Evolutionary conservation across 352 stramenopile genomes (phyloP).

Genomic region (Phytophthora pseudosyringae): DNA sequence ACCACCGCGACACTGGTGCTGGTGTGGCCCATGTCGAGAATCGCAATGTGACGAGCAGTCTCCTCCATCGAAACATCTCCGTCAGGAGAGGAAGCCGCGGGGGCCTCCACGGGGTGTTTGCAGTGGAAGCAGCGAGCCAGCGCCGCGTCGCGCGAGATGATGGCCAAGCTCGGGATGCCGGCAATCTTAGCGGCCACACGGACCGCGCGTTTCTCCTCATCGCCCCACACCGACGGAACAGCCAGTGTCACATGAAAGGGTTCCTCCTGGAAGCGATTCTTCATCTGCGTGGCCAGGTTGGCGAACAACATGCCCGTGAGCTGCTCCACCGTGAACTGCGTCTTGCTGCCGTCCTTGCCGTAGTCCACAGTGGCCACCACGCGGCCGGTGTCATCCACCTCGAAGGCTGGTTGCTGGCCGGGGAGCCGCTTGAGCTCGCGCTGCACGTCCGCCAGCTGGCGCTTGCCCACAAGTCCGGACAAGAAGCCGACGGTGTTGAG

Average conservation of each 20-base stretch:
- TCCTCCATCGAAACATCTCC: conserved; percentile 36
- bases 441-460: conserved; percentile 50
- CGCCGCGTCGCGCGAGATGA: conserved; percentile 62
- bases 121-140: conserved; percentile 80
- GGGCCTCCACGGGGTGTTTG: conserved; percentile 76
- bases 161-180: conserved; percentile 54
- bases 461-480: conserved; percentile 71
- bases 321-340: conserved; percentile 75
- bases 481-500: conserved; percentile 80
- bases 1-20: conserved; percentile 77
- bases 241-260: conserved; percentile 69
- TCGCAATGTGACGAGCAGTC: conserved; percentile 63
- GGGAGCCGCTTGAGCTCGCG: conserved; percentile 47
- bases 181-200: conserved; percentile 63
- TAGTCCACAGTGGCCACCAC: conserved; percentile 79
- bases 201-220: conserved; percentile 57
- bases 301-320: conserved; percentile 80
- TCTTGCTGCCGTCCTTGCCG: conserved; percentile 39
- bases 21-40: conserved; percentile 90
- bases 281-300: conserved; percentile 75
- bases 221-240: conserved; percentile 66
- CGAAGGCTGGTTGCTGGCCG: conserved; percentile 58
- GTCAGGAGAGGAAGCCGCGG: conserved; percentile 14
- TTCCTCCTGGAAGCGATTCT: conserved; percentile 54
- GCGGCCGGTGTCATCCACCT: conserved; percentile 26